Evolutionary conservation across 805 yeast genomes (phyloP), one percentile per base, ranked within the genome.

Genomic region (Zygosaccharomyces bailii): DNA sequence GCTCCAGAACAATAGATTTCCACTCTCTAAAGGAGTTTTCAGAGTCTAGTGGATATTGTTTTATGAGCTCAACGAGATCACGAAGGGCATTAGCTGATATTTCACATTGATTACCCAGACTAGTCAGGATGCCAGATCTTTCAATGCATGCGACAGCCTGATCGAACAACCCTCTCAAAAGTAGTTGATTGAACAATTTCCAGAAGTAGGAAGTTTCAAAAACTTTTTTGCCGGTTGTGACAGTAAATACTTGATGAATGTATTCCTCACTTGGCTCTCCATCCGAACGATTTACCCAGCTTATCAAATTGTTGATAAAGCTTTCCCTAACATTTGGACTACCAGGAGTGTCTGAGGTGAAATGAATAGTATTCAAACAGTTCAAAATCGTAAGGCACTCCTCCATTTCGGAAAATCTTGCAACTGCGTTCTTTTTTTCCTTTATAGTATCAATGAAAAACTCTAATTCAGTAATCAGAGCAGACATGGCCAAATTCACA

Each of bases 261-360:
- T 75, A 61, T 20, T 72, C 76, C 14, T 69, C 69, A 46, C 74
- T 78, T 1, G 90, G 90, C 52, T 78, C 76, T 4, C 82, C 80
- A 57, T 84, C 86, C 23, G 82, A 80, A 44, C 78, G 71, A 56
- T 85, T 85, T 19, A 82, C 69, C 93, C 93, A 85, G 38, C 70
- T 73, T 11, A 73, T 62, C 27, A 80, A 61, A 31, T 71, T 57
- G 38, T 69, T 68, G 23, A 80, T 73, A 50, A 69, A 68, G 39
- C 60, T 67, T 45, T 71, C 40, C 16, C 49, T 67, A 9, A 63
- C 57, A 13, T 70, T 68, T 1, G 70, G 55, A 18, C 48, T 50
- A 8, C 56, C 56, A 1, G 59, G 52, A 21, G 45, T 42, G 30
- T 57, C 64, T 11, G 45, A 17, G 6, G 59, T 57, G 39, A 60